A percentile compares a stretch with the other conserved stretches of the same genome.
These are phyloP conservation scores for Knufia fluminis DNA, from an alignment of 2,329 filamentous ascomycete genomes.

Conservation along the genomic window DNA sequence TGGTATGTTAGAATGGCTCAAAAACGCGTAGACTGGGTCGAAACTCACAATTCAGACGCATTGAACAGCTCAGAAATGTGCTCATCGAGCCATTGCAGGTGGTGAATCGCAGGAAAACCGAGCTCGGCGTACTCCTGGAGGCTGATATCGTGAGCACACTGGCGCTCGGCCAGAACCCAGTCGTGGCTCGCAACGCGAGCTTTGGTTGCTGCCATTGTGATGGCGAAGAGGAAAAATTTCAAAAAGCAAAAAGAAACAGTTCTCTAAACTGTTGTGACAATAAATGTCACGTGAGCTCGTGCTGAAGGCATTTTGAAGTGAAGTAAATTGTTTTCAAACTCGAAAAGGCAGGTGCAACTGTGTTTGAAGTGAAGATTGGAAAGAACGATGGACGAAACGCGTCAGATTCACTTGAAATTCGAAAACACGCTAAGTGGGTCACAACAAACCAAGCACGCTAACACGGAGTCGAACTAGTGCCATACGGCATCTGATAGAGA, in stretches of 20 bases:
- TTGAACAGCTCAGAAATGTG: constrained; percentile 94
- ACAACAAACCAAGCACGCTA: too few species aligned
- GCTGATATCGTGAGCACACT: constrained; percentile 65
- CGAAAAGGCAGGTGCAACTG: too few species aligned
- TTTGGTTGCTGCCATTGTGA: constrained; percentile 27
- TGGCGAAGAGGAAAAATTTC: neutral
- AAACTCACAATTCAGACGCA: constrained; percentile 36
- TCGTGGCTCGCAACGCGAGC: constrained; percentile 64
- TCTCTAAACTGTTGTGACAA: neutral
- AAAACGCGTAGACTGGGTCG: neutral
- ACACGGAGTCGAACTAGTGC: too few species aligned
- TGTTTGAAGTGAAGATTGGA: too few species aligned
- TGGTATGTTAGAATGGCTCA: constrained; percentile 2
- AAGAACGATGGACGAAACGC: too few species aligned
- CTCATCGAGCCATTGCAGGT: constrained; percentile 96
- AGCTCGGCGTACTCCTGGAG: constrained; percentile 86
- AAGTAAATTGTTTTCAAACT: too few species aligned
- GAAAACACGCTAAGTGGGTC: too few species aligned
- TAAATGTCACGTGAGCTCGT: too few species aligned
- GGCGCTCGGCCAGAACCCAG: constrained; percentile 80
- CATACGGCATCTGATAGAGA: too few species aligned
- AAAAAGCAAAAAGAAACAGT: neutral
- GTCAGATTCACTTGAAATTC: too few species aligned
- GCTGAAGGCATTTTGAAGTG: too few species aligned
- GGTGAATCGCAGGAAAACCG: constrained; percentile 80